phyloP scores from a whole-genome alignment of 805 yeast species.

The Lipomyces starkeyi region DNA sequence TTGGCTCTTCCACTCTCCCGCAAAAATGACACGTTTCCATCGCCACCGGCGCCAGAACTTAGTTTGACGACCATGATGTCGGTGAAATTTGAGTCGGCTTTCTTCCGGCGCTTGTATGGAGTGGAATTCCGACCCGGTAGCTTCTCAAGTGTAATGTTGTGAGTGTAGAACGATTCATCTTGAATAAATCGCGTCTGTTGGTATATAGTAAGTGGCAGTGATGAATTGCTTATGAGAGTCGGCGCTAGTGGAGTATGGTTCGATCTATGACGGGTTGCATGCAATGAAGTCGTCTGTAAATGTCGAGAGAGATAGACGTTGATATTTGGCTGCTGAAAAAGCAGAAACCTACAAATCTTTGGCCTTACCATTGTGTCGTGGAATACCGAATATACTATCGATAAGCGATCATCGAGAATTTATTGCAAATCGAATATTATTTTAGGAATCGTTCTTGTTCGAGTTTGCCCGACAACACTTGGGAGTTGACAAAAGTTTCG shows the following conservation, averaged over 20 bases:
- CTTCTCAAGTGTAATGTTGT: constrained; percentile 6
- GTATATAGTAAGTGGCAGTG: background rate
- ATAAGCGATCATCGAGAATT: background rate
- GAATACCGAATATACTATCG: background rate
- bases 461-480: no score
- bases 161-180: constrained; percentile 15
- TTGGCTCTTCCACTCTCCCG: constrained; percentile 82
- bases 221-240: background rate
- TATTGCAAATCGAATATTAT: background rate
- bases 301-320: background rate
- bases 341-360: background rate
- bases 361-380: background rate
- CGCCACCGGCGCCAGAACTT: constrained; percentile 84
- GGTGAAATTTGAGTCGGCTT: constrained; percentile 48
- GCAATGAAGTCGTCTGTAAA: background rate
- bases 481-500: no score
- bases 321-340: background rate
- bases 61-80: constrained; percentile 74
- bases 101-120: constrained; percentile 15
- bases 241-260: background rate
- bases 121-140: constrained; percentile 10
- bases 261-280: background rate
- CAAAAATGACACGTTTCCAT: constrained; percentile 83
- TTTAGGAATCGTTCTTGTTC: background rate
- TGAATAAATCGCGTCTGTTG: background rate